These are phyloP conservation scores for Adansonia rubrostipa DNA, from an alignment of 441 rosid genomes.

Conservation along the genomic window DNA sequence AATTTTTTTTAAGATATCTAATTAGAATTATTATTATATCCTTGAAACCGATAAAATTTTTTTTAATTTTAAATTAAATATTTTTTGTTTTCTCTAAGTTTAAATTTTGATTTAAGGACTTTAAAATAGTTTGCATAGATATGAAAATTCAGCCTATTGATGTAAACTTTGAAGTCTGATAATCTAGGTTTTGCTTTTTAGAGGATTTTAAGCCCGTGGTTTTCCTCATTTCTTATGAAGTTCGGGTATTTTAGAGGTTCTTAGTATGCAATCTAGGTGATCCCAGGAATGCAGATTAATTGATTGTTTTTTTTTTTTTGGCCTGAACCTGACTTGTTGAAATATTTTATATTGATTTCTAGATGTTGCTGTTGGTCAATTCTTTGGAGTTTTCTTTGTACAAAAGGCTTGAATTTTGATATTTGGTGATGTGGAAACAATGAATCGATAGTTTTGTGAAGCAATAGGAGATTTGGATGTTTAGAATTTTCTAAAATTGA, in stretches of 20 bases:
- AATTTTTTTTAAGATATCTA: too few relatives aligned
- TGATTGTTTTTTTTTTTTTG: slow-evolving; percentile 11
- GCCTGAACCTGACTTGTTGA: slow-evolving; percentile 3
- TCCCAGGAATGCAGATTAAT: neutral
- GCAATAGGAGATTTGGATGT: slow-evolving; percentile 17
- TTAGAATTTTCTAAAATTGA: slow-evolving; percentile 16
- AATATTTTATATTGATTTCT: neutral
- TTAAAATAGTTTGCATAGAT: neutral
- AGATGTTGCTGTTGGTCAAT: slow-evolving; percentile 12
- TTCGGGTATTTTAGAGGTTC: slow-evolving; percentile 16
- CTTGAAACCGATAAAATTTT: too few relatives aligned
- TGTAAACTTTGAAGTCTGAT: slow-evolving; percentile 1
- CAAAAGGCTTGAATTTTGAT: slow-evolving; percentile 13
- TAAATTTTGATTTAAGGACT: too few relatives aligned
- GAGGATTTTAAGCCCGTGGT: slow-evolving; percentile 26
- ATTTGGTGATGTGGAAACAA: neutral
- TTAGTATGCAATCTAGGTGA: slow-evolving; percentile 15
- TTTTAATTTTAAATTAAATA: too few relatives aligned
- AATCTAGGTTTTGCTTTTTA: slow-evolving; percentile 30
- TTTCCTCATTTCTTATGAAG: slow-evolving; percentile 24
- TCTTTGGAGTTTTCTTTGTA: slow-evolving; percentile 25
- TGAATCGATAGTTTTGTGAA: neutral
- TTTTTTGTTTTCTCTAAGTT: too few relatives aligned
- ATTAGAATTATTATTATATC: too few relatives aligned
- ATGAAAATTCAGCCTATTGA: neutral